A percentile compares a stretch with the other conserved stretches of the same genome.
These are phyloP conservation scores for Amylocarpus encephaloides DNA, from an alignment of 2,329 filamentous ascomycete genomes.

Conservation along the genomic window DNA sequence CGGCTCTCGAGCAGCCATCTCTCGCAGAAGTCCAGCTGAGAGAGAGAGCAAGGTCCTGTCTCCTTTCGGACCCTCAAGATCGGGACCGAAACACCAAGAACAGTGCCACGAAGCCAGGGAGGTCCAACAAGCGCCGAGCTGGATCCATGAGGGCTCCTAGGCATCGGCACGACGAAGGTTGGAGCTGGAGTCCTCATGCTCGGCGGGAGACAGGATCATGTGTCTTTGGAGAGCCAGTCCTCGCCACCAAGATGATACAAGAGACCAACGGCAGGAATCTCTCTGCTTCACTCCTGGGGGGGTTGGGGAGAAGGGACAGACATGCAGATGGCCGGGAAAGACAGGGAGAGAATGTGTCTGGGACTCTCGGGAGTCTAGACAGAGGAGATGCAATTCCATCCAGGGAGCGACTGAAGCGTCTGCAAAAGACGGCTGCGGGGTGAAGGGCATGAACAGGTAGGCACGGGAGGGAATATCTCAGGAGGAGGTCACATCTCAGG, in stretches of 20 bases:
- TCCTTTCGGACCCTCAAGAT: neutral
- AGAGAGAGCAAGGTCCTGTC: neutral
- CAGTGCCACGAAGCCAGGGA: neutral
- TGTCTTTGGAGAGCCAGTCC: neutral
- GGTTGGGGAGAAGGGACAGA: neutral
- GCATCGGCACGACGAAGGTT: neutral
- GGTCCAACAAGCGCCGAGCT: conserved; percentile 1
- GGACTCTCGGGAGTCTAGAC: neutral
- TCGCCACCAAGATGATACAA: neutral
- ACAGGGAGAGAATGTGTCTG: neutral
- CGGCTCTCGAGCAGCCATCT: no score
- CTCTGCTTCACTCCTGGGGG: neutral
- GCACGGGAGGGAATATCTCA: no score
- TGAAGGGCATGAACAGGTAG: neutral
- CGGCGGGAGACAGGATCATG: neutral
- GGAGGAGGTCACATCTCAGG: no score
- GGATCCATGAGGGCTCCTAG: neutral
- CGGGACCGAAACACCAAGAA: neutral
- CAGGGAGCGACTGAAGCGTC: neutral
- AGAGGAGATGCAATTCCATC: neutral
- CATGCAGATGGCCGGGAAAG: neutral
- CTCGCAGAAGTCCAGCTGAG: no score
- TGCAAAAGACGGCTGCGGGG: neutral
- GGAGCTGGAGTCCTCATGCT: neutral
- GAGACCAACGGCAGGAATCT: no score